These are phyloP conservation scores for Globisporangium perplexum DNA, from an alignment of 352 stramenopile species.

Conservation along the genomic window DNA sequence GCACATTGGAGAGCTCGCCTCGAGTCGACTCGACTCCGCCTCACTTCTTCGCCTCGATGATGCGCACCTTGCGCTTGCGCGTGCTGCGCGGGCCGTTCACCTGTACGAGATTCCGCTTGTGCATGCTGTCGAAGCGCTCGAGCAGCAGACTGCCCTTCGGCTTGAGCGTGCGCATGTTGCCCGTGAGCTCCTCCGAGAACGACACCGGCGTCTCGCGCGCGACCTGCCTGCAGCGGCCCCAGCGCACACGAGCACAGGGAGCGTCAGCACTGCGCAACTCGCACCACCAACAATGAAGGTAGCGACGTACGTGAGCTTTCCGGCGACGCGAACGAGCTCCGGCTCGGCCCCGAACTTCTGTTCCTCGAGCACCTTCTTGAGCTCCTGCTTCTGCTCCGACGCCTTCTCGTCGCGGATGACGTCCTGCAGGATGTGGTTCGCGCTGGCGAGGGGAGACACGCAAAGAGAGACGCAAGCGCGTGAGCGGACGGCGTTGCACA, in stretches of 20 bases:
- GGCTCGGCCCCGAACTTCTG: conserved; percentile 77
- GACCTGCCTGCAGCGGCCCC: conserved; percentile 43
- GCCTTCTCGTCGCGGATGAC: conserved; percentile 68
- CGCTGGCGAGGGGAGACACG: conserved; percentile 24
- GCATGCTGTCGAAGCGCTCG: conserved; percentile 81
- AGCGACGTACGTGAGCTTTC: conserved; percentile 66
- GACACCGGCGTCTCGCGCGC: conserved; percentile 60
- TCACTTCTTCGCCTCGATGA: conserved; percentile 80
- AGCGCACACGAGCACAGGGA: neutral
- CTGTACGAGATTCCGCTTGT: conserved; percentile 85
- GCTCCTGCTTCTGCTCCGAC: conserved; percentile 51
- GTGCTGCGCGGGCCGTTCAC: conserved; percentile 57
- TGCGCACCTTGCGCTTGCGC: conserved; percentile 70
- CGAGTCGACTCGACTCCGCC: neutral
- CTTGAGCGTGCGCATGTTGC: conserved; percentile 70
- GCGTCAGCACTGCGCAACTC: neutral
- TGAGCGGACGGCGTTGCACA: neutral
- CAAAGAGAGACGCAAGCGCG: neutral
- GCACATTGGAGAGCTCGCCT: neutral
- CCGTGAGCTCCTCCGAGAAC: conserved; percentile 78
- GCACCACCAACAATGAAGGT: neutral
- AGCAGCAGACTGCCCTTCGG: conserved; percentile 76
- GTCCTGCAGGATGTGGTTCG: conserved; percentile 59
- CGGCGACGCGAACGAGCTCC: conserved; percentile 50
- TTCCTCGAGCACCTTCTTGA: conserved; percentile 71